A percentile compares a stretch with the other conserved stretches of the same genome.
Conservation (phyloP, 164 flowering plant species). For the Magnolia officinalis region DNA sequence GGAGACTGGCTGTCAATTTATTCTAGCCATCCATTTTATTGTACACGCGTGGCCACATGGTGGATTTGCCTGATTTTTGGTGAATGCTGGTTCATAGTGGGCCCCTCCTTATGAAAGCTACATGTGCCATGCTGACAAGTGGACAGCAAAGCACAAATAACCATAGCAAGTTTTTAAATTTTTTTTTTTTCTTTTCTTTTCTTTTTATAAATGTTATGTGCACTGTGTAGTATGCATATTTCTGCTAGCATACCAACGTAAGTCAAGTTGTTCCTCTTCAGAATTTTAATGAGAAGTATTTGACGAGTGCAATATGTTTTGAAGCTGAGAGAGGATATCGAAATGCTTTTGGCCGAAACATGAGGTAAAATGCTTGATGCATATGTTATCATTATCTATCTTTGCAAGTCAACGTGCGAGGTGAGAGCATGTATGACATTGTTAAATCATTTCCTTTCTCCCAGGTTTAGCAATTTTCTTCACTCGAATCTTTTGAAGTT, state of each 20-base stretch:
- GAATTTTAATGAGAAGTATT: conserved; percentile 46
- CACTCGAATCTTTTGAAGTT: conserved; percentile 37
- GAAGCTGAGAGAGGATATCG: conserved; percentile 47
- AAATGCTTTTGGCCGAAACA: conserved; percentile 44
- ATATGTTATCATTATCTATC: neutral
- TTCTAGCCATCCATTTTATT: too few relatives aligned
- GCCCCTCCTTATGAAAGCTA: neutral
- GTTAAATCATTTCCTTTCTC: conserved; percentile 8
- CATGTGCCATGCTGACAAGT: neutral
- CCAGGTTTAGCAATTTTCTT: conserved; percentile 49
- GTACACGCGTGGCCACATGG: neutral
- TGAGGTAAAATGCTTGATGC: conserved; percentile 46
- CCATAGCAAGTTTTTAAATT: neutral
- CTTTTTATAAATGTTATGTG: neutral
- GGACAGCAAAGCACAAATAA: neutral
- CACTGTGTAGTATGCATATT: too few relatives aligned
- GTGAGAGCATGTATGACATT: conserved; percentile 9
- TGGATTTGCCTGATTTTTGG: neutral
- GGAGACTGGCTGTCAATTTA: neutral
- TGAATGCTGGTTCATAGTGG: neutral
- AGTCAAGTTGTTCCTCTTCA: conserved; percentile 18
- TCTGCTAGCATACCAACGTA: neutral
- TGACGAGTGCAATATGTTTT: conserved; percentile 44
- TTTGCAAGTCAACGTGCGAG: conserved; percentile 3
- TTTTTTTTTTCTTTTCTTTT: neutral